Base-by-base conservation (phyloP, 192 early-diverging fungal species). In the Backusella australiensis region DNA sequence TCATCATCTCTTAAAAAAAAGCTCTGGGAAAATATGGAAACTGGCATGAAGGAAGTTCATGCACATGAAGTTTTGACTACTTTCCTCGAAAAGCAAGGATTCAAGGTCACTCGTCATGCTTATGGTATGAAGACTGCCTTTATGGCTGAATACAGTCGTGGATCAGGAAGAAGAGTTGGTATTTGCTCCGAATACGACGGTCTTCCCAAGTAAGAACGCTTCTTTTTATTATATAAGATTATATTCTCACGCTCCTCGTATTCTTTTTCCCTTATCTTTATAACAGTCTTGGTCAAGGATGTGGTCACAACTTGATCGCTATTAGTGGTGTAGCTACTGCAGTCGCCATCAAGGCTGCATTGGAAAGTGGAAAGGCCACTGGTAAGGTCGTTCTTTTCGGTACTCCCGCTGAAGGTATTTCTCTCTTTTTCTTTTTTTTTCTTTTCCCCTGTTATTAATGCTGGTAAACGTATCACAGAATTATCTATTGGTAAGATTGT, bases 121-220 rank as follows among this genome's bases (percentile, higher is more conserved):
- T 93, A 79, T 77, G 91, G 87, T 3, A 75, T 96, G 29, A 80
- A 89, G 41, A 96, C 95, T 0, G 90, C 94, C 0, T 96, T 96
- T 76, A 78, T 87, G 6, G 92, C 94, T 46, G 89, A 91, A 52
- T 93, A 88, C 73, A 73, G 75, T 19, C 76, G 86, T 41, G 86
- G 80, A 12, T 59, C 73, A 4, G 87, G 84, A 6, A 81, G 85
- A 67, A 72, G 81, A 9, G 76, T 93, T 41, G 86, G 86, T 1
- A 80, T 86, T 23, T 88, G 87, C 39, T 78, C 83, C 17, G 87
- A 88, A 80, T 93, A 89, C 72, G 93, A 94, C 82, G 92, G 91
- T 12, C 75, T 94, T 44, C 92, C 92, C n/a, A 86, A 78, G 73
- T 81, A 67, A 72, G 32, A 32, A 70, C 14, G 21, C 56, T 1